Evolutionary conservation across 2,329 filamentous ascomycete genomes (phyloP).

Genomic region (Parasarocladium wereldwijsianum): DNA sequence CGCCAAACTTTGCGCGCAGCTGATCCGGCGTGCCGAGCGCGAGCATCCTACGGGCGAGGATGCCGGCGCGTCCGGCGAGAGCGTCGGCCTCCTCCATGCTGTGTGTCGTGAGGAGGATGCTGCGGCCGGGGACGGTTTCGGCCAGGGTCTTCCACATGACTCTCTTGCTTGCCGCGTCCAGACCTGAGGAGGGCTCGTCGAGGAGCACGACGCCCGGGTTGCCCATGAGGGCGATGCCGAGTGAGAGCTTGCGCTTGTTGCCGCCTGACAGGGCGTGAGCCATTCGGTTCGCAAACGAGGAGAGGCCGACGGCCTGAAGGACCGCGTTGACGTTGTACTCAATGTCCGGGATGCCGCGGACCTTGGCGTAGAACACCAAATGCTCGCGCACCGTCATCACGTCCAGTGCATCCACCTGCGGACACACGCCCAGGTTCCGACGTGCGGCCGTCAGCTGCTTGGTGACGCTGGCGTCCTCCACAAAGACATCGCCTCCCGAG

Average conservation of each 20-base stretch:
- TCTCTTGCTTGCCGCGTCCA: constrained; percentile 82
- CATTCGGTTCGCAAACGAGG: constrained; percentile 57
- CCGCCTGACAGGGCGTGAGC: constrained; percentile 72
- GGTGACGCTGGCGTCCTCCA: constrained; percentile 66
- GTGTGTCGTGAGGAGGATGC: constrained; percentile 79
- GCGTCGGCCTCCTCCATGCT: constrained; percentile 93
- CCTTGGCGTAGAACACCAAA: constrained; percentile 72
- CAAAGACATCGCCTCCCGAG: constrained; percentile 63
- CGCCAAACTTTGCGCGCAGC: constrained; percentile 61
- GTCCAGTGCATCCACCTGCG: constrained; percentile 79
- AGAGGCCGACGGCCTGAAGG: constrained; percentile 65
- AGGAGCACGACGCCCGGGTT: constrained; percentile 78
- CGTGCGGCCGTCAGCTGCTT: constrained; percentile 57
- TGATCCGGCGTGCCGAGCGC: constrained; percentile 64
- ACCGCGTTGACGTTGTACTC: constrained; percentile 66
- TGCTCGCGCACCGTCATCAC: constrained; percentile 83
- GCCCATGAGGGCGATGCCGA: constrained; percentile 85
- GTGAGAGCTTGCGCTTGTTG: constrained; percentile 82
- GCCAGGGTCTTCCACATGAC: constrained; percentile 84
- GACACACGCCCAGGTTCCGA: constrained; percentile 74
- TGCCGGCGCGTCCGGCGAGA: constrained; percentile 68
- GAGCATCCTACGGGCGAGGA: constrained; percentile 75
- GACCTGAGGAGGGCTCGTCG: constrained; percentile 77
- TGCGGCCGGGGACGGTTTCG: constrained; percentile 60
- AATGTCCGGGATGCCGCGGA: constrained; percentile 63